Percentiles rank a stretch among this genome's conserved stretches.
phyloP scores from a whole-genome alignment of 2,329 filamentous ascomycete genomes.

The Hypoxylon sp. region DNA sequence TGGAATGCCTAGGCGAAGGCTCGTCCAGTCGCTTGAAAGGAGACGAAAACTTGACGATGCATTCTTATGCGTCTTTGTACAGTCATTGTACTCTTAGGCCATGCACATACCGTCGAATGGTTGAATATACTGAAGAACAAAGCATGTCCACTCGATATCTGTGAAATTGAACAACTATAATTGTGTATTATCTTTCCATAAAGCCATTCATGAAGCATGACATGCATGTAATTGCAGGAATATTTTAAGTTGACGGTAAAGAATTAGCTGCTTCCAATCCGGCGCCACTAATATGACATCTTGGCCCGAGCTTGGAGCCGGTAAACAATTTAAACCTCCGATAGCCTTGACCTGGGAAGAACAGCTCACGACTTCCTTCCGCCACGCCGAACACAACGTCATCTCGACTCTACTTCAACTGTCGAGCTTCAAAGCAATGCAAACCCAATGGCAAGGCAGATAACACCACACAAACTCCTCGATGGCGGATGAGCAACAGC shows the following conservation, averaged over 20 bases:
- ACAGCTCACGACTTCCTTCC: not conserved
- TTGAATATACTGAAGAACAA: not conserved
- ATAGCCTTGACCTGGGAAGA: not conserved
- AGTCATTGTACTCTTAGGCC: not conserved
- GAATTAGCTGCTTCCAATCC: too few species aligned
- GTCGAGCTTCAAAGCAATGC: not conserved
- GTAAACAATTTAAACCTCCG: not conserved
- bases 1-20: conserved; percentile 39
- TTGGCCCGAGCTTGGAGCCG: not conserved
- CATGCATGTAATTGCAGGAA: too few species aligned
- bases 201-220: too few species aligned
- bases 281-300: too few species aligned
- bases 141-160: not conserved
- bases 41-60: conserved; percentile 2
- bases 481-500: conserved; percentile 67
- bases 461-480: conserved; percentile 27
- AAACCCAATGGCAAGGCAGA: conserved; percentile 32
- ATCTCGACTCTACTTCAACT: not conserved
- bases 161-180: not conserved
- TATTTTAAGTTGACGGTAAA: too few species aligned
- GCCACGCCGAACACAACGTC: not conserved
- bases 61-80: not conserved
- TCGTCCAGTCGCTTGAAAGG: not conserved
- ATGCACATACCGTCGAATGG: not conserved
- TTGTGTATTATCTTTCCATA: too few species aligned